phyloP scores from a whole-genome alignment of 768 basidiomycete genomes.

The Russula vinacea region DNA sequence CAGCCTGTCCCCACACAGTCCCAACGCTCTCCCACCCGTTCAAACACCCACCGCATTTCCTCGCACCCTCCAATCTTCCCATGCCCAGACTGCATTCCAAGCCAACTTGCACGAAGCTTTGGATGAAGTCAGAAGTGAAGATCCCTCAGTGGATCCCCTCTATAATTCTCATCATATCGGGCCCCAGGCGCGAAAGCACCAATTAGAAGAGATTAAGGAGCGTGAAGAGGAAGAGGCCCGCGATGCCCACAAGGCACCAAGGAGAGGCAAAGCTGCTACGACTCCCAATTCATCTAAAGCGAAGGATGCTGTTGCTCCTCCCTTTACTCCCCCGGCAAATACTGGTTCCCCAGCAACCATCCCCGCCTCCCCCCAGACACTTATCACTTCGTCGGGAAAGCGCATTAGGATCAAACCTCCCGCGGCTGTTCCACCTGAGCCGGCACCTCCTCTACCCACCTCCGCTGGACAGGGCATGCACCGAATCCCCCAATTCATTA shows the following conservation, averaged over 20 bases:
- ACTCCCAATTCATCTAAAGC: slow-evolving; percentile 37
- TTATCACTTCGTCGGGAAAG: slow-evolving; percentile 49
- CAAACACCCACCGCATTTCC: slow-evolving; percentile 49
- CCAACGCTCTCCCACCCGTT: slow-evolving; percentile 30
- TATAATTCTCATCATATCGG: slow-evolving; percentile 47
- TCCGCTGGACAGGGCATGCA: slow-evolving; percentile 29
- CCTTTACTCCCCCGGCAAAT: slow-evolving; percentile 33
- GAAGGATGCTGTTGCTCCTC: slow-evolving; percentile 37
- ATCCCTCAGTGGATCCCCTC: slow-evolving; percentile 46
- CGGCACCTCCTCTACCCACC: slow-evolving; percentile 14
- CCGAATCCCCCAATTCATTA: slow-evolving; percentile 25
- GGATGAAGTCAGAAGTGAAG: slow-evolving; percentile 46
- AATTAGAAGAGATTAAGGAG: slow-evolving; percentile 42
- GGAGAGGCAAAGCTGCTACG: slow-evolving; percentile 35
- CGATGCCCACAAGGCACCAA: slow-evolving; percentile 40
- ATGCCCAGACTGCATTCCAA: slow-evolving; percentile 46
- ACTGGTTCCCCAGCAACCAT: slow-evolving; percentile 23
- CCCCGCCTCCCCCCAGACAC: slow-evolving; percentile 35
- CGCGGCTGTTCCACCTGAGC: slow-evolving; percentile 33
- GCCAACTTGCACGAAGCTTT: slow-evolving; percentile 49
- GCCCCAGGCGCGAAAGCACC: slow-evolving; percentile 44
- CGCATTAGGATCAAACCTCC: slow-evolving; percentile 51
- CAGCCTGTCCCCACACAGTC: slow-evolving; percentile 27
- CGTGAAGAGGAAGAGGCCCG: slow-evolving; percentile 48
- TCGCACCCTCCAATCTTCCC: slow-evolving; percentile 45